Conservation (phyloP, 1,139 yeast species). For the Debaryomyces coudertii region DNA sequence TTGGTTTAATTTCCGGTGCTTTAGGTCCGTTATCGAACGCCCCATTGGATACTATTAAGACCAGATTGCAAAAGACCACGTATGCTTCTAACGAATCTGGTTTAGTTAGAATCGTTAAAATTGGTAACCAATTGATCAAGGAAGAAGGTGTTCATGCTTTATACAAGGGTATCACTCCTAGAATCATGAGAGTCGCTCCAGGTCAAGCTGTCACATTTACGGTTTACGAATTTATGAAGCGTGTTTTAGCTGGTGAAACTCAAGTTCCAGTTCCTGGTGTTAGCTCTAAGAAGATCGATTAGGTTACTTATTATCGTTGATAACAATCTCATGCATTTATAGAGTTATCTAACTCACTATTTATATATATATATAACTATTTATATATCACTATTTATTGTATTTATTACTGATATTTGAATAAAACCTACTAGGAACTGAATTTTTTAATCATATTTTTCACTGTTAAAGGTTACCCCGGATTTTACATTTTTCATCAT, state of each 20-base stretch:
- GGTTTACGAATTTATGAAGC: slow-evolving; percentile 88
- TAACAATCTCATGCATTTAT: slow-evolving; percentile 5
- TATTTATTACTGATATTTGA: slow-evolving; percentile 10
- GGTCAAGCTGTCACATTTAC: slow-evolving; percentile 99
- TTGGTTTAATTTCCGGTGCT: slow-evolving; percentile 94
- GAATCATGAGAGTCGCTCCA: slow-evolving; percentile 99
- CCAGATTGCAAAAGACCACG: slow-evolving; percentile 92
- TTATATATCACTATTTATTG: slow-evolving; percentile 6
- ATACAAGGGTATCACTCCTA: slow-evolving; percentile 96
- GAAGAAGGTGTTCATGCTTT: slow-evolving; percentile 89
- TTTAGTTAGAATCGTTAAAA: slow-evolving; percentile 73
- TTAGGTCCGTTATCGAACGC: slow-evolving; percentile 98
- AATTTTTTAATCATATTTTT: neutral
- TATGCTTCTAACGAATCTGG: slow-evolving; percentile 74
- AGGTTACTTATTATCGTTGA: slow-evolving; percentile 9
- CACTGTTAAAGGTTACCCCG: neutral
- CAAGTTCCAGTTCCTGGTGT: slow-evolving; percentile 24
- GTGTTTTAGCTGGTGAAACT: slow-evolving; percentile 54
- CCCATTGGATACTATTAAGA: slow-evolving; percentile 95
- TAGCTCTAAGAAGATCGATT: slow-evolving; percentile 28
- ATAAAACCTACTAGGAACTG: slow-evolving; percentile 1
- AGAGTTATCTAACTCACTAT: slow-evolving; percentile 2
- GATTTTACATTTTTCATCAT: neutral
- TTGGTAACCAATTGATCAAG: slow-evolving; percentile 77
- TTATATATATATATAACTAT: neutral